These are phyloP conservation scores for Linnemannia hyalina DNA, from an alignment of 192 early-diverging fungal genomes.

Conservation along the genomic window DNA sequence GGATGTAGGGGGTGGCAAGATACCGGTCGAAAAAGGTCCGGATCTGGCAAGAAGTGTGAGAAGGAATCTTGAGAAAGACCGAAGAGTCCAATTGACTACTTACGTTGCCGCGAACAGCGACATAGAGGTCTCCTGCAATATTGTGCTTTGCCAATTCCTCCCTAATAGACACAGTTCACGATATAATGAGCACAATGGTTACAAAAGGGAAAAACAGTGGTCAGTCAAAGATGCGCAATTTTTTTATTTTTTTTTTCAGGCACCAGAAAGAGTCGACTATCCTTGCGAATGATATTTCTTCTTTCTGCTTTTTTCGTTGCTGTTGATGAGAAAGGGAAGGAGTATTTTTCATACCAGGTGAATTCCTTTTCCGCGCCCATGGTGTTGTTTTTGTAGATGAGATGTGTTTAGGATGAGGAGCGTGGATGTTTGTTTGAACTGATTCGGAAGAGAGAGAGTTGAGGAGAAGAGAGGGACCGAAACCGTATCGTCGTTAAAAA, in stretches of 20 bases:
- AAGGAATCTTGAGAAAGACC: neutral
- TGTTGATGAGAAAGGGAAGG: neutral
- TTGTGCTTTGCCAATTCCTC: conserved; percentile 62
- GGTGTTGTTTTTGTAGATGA: neutral
- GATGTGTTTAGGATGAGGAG: neutral
- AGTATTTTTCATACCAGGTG: neutral
- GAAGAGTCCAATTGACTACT: neutral
- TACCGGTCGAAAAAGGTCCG: neutral
- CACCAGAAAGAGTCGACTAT: neutral
- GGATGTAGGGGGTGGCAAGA: neutral
- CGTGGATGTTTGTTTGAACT: neutral
- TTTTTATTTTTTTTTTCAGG: neutral
- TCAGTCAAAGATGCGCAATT: neutral
- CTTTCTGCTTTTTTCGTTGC: neutral
- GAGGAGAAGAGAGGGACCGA: neutral
- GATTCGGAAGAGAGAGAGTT: conserved; percentile 7
- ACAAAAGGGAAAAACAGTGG: neutral
- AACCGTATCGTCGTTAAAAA: conserved; percentile 1
- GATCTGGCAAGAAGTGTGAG: neutral
- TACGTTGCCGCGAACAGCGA: conserved; percentile 63
- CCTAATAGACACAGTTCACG: conserved; percentile 16
- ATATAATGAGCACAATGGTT: neutral
- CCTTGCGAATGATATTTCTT: neutral
- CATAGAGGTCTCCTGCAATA: conserved; percentile 46
- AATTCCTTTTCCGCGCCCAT: conserved; percentile 6